Percentiles rank a stretch among this genome's conserved stretches.
These are phyloP conservation scores for Pythium myriotylum DNA, from an alignment of 352 stramenopile species.

Conservation along the genomic window DNA sequence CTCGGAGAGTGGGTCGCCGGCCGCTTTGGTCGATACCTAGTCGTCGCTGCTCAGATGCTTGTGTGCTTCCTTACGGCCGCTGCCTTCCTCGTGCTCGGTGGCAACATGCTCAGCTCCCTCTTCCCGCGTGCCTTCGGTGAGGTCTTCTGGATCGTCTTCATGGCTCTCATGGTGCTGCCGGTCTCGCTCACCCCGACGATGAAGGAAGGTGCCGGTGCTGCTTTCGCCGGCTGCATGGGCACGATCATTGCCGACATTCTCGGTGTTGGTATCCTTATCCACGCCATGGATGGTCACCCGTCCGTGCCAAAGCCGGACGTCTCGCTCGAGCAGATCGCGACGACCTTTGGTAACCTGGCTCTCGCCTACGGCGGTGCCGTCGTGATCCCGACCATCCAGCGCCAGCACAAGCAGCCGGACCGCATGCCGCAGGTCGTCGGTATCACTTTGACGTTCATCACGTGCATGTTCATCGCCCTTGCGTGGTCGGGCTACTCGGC, in stretches of 20 bases:
- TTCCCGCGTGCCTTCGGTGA: slow-evolving; percentile 56
- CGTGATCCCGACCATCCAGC: slow-evolving; percentile 34
- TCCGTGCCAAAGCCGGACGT: slow-evolving; percentile 16
- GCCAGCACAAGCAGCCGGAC: slow-evolving; percentile 32
- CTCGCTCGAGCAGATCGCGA: slow-evolving; percentile 27
- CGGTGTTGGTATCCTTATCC: slow-evolving; percentile 25
- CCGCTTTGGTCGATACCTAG: slow-evolving; percentile 16
- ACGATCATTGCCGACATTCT: slow-evolving; percentile 35
- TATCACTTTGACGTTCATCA: slow-evolving; percentile 35
- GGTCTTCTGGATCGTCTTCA: slow-evolving; percentile 35
- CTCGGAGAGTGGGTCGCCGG: slow-evolving; percentile 37
- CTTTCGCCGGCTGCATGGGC: slow-evolving; percentile 32
- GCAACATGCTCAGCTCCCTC: slow-evolving; percentile 41
- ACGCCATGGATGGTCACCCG: slow-evolving; percentile 25
- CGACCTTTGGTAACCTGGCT: slow-evolving; percentile 37
- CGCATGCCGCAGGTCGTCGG: slow-evolving; percentile 36
- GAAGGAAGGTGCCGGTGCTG: slow-evolving; percentile 30
- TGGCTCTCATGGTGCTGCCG: slow-evolving; percentile 29
- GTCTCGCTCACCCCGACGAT: slow-evolving; percentile 34
- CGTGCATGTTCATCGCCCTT: slow-evolving; percentile 29
- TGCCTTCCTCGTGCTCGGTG: slow-evolving; percentile 35
- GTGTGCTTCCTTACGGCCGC: slow-evolving; percentile 22
- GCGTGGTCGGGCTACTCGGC: slow-evolving; percentile 26
- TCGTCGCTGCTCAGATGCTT: slow-evolving; percentile 16
- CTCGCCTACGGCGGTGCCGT: slow-evolving; percentile 37